Evolutionary conservation across 2,329 filamentous ascomycete species (phyloP).

Genomic region (Talaromyces marneffei): DNA sequence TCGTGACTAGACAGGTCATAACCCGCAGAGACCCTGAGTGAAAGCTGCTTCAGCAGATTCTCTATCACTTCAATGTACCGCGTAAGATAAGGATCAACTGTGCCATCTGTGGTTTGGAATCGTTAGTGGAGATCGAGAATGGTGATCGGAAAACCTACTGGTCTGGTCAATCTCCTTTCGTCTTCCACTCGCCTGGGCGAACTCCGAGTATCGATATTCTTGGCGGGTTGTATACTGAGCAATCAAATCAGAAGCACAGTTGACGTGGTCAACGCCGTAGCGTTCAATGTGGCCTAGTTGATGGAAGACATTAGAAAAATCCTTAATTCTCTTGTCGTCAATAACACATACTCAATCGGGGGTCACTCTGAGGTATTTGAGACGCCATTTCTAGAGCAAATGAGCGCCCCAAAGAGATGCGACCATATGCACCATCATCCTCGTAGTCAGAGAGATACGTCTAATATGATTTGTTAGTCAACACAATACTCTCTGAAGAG

Average conservation of each 20-base stretch:
- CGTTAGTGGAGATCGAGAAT: slow-evolving; percentile 1
- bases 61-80: slow-evolving; percentile 43
- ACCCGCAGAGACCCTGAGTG: slow-evolving; percentile 62
- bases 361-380: slow-evolving; percentile 76
- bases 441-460: slow-evolving; percentile 95
- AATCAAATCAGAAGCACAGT: slow-evolving; percentile 91
- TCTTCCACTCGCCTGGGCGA: slow-evolving; percentile 36
- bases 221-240: slow-evolving; percentile 96
- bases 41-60: slow-evolving; percentile 63
- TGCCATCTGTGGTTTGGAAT: neutral
- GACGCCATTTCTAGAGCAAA: slow-evolving; percentile 92
- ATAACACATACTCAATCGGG: slow-evolving; percentile 56
- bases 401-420: slow-evolving; percentile 85
- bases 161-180: slow-evolving; percentile 1
- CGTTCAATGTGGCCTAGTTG: slow-evolving; percentile 61
- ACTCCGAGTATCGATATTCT: slow-evolving; percentile 85
- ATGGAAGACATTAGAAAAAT: slow-evolving; percentile 9
- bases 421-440: slow-evolving; percentile 83
- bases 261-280: slow-evolving; percentile 68
- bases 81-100: slow-evolving; percentile 6
- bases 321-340: neutral
- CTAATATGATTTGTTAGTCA: slow-evolving; percentile 34
- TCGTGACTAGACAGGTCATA: slow-evolving; percentile 67
- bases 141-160: slow-evolving; percentile 1
- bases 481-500: neutral